phyloP scores from a whole-genome alignment of 2,329 filamentous ascomycete species.

The Teratosphaeria zuluensis region DNA sequence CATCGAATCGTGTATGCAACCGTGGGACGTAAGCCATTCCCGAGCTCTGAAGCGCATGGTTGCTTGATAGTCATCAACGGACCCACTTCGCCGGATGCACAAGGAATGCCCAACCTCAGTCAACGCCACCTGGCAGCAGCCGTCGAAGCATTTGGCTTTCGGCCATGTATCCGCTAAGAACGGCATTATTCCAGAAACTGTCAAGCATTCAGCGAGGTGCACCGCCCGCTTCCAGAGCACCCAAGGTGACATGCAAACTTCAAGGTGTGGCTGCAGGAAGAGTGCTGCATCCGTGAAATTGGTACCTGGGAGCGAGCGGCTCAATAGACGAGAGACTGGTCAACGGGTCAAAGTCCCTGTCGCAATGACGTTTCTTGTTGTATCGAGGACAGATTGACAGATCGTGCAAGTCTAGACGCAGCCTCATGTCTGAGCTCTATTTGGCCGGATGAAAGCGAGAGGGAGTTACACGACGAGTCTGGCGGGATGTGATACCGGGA shows the following conservation, averaged over 20 bases:
- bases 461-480: not conserved
- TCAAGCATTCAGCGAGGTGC: not conserved
- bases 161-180: not conserved
- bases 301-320: conserved; percentile 15
- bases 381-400: conserved; percentile 12
- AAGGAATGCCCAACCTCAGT: conserved; percentile 8
- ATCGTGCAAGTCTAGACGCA: conserved; percentile 6
- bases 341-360: conserved; percentile 14
- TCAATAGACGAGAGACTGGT: conserved; percentile 4
- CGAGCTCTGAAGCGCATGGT: conserved; percentile 9
- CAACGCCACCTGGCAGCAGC: conserved; percentile 4
- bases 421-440: not conserved
- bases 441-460: not conserved
- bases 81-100: conserved; percentile 6
- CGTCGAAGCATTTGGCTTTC: not conserved
- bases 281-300: conserved; percentile 12
- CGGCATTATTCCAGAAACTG: not conserved
- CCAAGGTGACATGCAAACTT: conserved; percentile 14
- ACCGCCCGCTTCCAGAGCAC: conserved; percentile 4
- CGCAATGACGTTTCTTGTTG: conserved; percentile 17
- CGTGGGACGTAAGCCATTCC: conserved; percentile 8
- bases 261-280: conserved; percentile 23
- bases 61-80: not conserved
- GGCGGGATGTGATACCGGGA: not conserved
- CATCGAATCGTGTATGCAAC: conserved; percentile 14